Percentiles rank a stretch among this genome's conserved stretches.
Conservation (phyloP, 305 asterid genomes). For the Rubia peregrina region DNA sequence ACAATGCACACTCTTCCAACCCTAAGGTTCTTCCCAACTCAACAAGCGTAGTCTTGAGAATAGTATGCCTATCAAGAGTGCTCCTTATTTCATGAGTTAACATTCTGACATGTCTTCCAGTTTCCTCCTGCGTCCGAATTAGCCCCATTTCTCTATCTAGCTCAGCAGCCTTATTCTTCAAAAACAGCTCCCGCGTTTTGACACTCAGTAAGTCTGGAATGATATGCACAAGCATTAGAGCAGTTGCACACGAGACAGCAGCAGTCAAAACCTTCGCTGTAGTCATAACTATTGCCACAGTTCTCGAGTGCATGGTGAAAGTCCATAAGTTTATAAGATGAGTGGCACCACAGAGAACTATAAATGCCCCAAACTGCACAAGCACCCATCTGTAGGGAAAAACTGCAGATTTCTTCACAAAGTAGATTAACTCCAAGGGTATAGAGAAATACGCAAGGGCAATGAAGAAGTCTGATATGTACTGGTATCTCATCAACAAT, state of each 20-base stretch:
- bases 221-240: constrained; percentile 88
- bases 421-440: constrained; percentile 89
- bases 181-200: constrained; percentile 85
- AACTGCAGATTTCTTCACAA: constrained; percentile 90
- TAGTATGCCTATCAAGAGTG: constrained; percentile 97
- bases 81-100: constrained; percentile 97
- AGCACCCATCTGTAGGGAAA: constrained; percentile 99
- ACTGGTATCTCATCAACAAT: constrained; percentile 85
- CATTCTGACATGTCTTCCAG: constrained; percentile 98
- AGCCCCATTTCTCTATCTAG: constrained; percentile 98
- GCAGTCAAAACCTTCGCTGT: constrained; percentile 77
- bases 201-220: constrained; percentile 95
- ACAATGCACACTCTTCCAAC: constrained; percentile 91
- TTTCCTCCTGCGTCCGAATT: constrained; percentile 96
- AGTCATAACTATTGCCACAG: constrained; percentile 90
- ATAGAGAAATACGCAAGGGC: constrained; percentile 96
- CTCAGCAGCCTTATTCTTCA: constrained; percentile 96
- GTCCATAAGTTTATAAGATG: constrained; percentile 95
- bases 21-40: constrained; percentile 92
- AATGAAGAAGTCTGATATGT: constrained; percentile 90
- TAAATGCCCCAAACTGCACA: constrained; percentile 98
- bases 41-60: constrained; percentile 79
- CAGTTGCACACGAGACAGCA: constrained; percentile 93
- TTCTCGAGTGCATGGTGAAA: constrained; percentile 66
- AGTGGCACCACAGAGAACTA: constrained; percentile 97